Percentiles rank a stretch among this genome's conserved stretches.
Evolutionary conservation across 2,329 filamentous ascomycete genomes (phyloP).

Genomic region (Keithomyces neogunnii): DNA sequence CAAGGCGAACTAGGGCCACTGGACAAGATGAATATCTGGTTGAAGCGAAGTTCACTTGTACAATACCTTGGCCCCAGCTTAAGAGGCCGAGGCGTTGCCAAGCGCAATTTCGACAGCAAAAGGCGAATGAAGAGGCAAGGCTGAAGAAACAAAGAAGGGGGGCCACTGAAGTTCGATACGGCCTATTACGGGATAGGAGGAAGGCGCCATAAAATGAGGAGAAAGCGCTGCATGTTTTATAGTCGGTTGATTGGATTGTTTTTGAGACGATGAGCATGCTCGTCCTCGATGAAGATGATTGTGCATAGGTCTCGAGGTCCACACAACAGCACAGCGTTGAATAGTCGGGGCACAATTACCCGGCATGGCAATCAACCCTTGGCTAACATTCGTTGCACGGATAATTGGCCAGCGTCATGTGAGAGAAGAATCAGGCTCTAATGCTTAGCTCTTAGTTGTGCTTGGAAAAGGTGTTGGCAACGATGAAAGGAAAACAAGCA

Average conservation of each 20-base stretch:
- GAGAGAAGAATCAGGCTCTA: background rate
- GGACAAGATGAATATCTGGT: conserved; percentile 13
- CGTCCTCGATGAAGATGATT: too few species aligned
- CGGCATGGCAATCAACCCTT: too few species aligned
- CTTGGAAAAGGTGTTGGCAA: conserved; percentile 59
- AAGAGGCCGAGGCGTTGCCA: conserved; percentile 9
- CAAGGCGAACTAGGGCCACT: conserved; percentile 11
- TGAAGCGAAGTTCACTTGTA: conserved; percentile 10
- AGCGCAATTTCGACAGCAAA: conserved; percentile 9
- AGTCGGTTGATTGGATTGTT: too few species aligned
- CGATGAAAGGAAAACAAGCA: conserved; percentile 57
- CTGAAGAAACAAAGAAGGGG: conserved; percentile 13
- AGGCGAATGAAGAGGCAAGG: conserved; percentile 9
- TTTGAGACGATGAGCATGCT: too few species aligned
- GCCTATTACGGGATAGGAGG: conserved; percentile 12
- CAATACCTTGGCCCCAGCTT: conserved; percentile 11
- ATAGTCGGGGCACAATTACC: too few species aligned
- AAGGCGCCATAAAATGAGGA: conserved; percentile 6
- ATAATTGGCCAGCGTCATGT: too few species aligned
- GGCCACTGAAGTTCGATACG: conserved; percentile 16
- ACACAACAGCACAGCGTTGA: too few species aligned
- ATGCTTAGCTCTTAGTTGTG: conserved; percentile 20
- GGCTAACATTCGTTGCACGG: too few species aligned
- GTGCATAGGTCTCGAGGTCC: too few species aligned
- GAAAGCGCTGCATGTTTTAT: too few species aligned